Percentiles rank a stretch among this genome's conserved stretches.
Conservation (phyloP, 2,329 filamentous ascomycete genomes). For the Hypoxylon sp. region DNA sequence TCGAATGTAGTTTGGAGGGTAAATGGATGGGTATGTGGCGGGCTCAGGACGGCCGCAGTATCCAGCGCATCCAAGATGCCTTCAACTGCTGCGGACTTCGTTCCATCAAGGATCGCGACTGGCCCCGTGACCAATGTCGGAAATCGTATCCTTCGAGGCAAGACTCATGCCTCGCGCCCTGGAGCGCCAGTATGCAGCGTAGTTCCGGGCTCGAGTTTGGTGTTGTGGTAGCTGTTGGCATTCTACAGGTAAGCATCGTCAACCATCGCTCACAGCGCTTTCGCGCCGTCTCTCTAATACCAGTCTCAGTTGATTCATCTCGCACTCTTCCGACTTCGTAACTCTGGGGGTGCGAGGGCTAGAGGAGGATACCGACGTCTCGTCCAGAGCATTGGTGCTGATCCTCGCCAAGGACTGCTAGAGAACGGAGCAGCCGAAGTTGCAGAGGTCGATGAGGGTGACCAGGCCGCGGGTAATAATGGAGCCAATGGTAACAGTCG, state of each 20-base stretch:
- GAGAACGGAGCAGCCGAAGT: conserved; percentile 35
- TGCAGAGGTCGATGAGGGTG: conserved; percentile 36
- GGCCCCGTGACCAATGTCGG: conserved; percentile 65
- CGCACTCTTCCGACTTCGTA: conserved; percentile 45
- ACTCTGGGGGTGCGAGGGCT: conserved; percentile 2
- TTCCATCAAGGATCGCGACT: conserved; percentile 70
- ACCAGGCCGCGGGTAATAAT: conserved; percentile 6
- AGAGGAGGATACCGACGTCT: conserved; percentile 34
- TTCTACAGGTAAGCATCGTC: conserved; percentile 66
- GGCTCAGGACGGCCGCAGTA: conserved; percentile 62
- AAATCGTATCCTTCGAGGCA: conserved; percentile 61
- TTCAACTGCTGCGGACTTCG: conserved; percentile 77
- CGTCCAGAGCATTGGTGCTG: conserved; percentile 22
- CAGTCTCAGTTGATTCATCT: conserved; percentile 49
- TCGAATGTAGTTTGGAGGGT: conserved; percentile 69
- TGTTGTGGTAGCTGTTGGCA: conserved; percentile 66
- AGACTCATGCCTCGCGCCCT: conserved; percentile 66
- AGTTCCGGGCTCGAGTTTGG: conserved; percentile 69
- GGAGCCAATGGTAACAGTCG: conserved; percentile 8
- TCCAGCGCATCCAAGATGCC: conserved; percentile 74
- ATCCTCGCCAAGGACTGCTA: conserved; percentile 40
- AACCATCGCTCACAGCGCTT: conserved; percentile 35
- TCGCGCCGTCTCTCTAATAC: conserved; percentile 49
- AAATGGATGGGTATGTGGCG: conserved; percentile 70
- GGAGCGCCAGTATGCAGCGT: conserved; percentile 69